phyloP scores from a whole-genome alignment of 768 basidiomycete species.

The Tylopilus intermedius region DNA sequence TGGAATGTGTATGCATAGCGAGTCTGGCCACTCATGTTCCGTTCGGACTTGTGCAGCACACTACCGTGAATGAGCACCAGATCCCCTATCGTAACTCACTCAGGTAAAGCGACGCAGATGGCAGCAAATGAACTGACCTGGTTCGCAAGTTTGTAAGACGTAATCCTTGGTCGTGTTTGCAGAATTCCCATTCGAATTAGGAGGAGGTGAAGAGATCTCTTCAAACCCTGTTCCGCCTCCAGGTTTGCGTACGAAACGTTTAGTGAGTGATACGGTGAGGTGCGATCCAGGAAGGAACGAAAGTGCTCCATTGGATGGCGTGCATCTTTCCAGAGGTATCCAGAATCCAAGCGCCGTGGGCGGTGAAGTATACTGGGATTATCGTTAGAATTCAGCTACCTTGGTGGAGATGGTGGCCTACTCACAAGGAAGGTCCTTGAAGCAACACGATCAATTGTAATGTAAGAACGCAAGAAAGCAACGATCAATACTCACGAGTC shows the following conservation, averaged over 20 bases:
- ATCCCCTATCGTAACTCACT: conserved; percentile 50
- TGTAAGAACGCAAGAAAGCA: neutral
- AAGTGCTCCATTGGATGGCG: conserved; percentile 74
- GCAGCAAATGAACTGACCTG: conserved; percentile 42
- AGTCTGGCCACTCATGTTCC: conserved; percentile 74
- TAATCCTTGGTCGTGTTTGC: conserved; percentile 40
- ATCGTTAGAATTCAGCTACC: conserved; percentile 1
- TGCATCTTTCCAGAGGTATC: conserved; percentile 92
- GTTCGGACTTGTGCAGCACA: conserved; percentile 88
- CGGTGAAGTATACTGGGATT: conserved; percentile 79
- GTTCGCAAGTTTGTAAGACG: conserved; percentile 64
- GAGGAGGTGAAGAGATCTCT: conserved; percentile 38
- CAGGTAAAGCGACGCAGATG: neutral
- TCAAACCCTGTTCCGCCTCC: conserved; percentile 84
- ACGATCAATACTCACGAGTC: conserved; percentile 65
- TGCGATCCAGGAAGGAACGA: conserved; percentile 92
- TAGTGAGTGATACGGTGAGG: conserved; percentile 61
- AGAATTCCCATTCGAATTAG: conserved; percentile 4
- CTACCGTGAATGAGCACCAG: conserved; percentile 91
- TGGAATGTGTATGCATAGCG: conserved; percentile 96
- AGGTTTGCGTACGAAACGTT: conserved; percentile 79
- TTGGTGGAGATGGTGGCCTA: neutral
- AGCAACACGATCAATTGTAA: neutral
- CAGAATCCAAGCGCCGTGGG: conserved; percentile 92
- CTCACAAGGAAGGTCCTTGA: conserved; percentile 69